Percentiles rank a stretch among this genome's conserved stretches.
phyloP scores from a whole-genome alignment of 768 basidiomycete species.

The Nevesoporus exiguus region DNA sequence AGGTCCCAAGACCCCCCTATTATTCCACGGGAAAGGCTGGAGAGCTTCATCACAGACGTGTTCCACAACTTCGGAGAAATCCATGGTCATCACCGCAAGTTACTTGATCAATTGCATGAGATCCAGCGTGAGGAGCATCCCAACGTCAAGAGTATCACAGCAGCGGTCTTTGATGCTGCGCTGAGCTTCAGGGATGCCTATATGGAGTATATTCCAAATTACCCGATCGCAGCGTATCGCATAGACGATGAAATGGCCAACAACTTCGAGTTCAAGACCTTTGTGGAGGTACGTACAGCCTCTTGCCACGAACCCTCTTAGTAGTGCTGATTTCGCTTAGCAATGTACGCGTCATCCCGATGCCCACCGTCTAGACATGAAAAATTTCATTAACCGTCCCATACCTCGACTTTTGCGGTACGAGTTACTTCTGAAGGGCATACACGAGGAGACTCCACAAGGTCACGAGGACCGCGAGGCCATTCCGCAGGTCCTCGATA shows the following conservation, averaged over 20 bases:
- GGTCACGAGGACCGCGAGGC: slow-evolving; percentile 78
- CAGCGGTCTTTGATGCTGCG: slow-evolving; percentile 82
- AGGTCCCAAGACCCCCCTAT: slow-evolving; percentile 72
- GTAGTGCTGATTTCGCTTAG: slow-evolving; percentile 23
- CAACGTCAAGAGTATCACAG: slow-evolving; percentile 72
- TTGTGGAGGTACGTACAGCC: slow-evolving; percentile 64
- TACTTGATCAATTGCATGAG: slow-evolving; percentile 79
- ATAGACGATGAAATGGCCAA: slow-evolving; percentile 86
- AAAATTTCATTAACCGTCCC: slow-evolving; percentile 88
- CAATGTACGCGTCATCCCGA: slow-evolving; percentile 63
- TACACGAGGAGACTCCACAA: slow-evolving; percentile 69
- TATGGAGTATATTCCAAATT: slow-evolving; percentile 89
- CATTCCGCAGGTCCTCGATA: slow-evolving; percentile 82
- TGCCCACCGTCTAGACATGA: slow-evolving; percentile 84
- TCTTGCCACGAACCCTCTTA: background rate
- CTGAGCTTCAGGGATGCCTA: slow-evolving; percentile 92
- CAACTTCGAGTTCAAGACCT: slow-evolving; percentile 75
- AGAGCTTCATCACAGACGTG: slow-evolving; percentile 78
- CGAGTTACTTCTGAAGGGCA: slow-evolving; percentile 75
- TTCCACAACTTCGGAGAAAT: slow-evolving; percentile 87
- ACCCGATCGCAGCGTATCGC: slow-evolving; percentile 85
- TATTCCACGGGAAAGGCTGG: slow-evolving; percentile 64
- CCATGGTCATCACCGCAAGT: slow-evolving; percentile 64
- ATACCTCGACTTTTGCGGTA: slow-evolving; percentile 90
- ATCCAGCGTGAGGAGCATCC: slow-evolving; percentile 90